Percentiles rank a stretch among this genome's conserved stretches.
Evolutionary conservation across 352 stramenopile genomes (phyloP).

Genomic region (Pythium plurisporium): DNA sequence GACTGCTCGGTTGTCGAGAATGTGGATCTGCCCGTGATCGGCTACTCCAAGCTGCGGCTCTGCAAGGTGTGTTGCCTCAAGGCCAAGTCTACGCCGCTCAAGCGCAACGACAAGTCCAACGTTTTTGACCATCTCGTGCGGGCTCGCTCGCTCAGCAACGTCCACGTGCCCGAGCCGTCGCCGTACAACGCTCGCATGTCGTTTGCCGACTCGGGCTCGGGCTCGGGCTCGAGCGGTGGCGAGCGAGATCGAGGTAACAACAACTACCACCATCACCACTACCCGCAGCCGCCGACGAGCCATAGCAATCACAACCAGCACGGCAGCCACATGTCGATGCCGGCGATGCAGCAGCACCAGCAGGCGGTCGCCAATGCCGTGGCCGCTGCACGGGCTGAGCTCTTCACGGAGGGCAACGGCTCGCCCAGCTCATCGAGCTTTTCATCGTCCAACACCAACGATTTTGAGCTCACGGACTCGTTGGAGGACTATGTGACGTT

Average conservation of each 20-base stretch:
- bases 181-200: conserved; percentile 38
- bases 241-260: conserved; percentile 6
- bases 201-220: conserved; percentile 34
- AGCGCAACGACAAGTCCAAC: conserved; percentile 47
- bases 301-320: no score
- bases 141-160: conserved; percentile 48
- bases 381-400: conserved; percentile 1
- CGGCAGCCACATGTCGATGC: not conserved
- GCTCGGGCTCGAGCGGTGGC: conserved; percentile 14
- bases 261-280: not conserved
- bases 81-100: conserved; percentile 67
- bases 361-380: conserved; percentile 3
- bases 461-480: conserved; percentile 21
- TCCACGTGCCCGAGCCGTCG: conserved; percentile 30
- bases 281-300: not conserved
- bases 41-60: conserved; percentile 69
- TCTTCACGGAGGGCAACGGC: conserved; percentile 10
- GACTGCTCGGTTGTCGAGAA: conserved; percentile 73
- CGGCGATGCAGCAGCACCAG: conserved; percentile 4
- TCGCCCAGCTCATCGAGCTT: conserved; percentile 25
- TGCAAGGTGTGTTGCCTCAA: conserved; percentile 80
- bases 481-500: conserved; percentile 19
- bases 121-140: conserved; percentile 64
- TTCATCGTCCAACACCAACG: conserved; percentile 26
- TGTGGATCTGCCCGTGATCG: conserved; percentile 69